Conservation (phyloP, 2,329 filamentous ascomycete species). For the Cladosporium sp. region DNA sequence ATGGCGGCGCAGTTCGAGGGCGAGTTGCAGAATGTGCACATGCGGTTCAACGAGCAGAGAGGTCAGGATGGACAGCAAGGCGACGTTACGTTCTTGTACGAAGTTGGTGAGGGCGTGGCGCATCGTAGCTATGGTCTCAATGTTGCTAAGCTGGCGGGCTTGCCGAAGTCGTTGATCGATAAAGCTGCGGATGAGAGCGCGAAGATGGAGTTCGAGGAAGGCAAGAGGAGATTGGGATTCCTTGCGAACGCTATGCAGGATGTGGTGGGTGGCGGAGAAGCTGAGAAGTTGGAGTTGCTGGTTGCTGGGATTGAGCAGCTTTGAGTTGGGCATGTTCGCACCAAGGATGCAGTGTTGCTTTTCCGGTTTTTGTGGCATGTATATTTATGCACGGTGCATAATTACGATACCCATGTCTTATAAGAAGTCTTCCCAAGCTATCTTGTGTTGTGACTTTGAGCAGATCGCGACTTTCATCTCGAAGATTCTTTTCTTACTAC, state of each 20-base stretch:
- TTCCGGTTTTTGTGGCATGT: background rate
- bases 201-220: conserved; percentile 75
- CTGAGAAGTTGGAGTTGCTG: conserved; percentile 41
- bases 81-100: conserved; percentile 92
- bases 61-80: conserved; percentile 60
- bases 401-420: conserved; percentile 5
- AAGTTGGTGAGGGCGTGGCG: conserved; percentile 85
- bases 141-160: conserved; percentile 80
- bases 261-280: conserved; percentile 17
- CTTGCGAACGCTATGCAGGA: conserved; percentile 23
- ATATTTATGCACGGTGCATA: background rate
- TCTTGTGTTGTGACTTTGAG: background rate
- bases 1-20: conserved; percentile 68
- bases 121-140: conserved; percentile 94
- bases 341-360: background rate
- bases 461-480: no score
- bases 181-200: conserved; percentile 76
- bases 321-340: conserved; percentile 25
- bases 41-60: conserved; percentile 72
- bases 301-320: conserved; percentile 47
- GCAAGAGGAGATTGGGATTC: conserved; percentile 58
- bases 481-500: background rate
- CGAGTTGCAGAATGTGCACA: conserved; percentile 84
- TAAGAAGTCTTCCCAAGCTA: background rate
- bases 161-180: conserved; percentile 75